These are phyloP conservation scores for Pseudopyrenochaeta lycopersici DNA, from an alignment of 2,329 filamentous ascomycete genomes.

Conservation along the genomic window DNA sequence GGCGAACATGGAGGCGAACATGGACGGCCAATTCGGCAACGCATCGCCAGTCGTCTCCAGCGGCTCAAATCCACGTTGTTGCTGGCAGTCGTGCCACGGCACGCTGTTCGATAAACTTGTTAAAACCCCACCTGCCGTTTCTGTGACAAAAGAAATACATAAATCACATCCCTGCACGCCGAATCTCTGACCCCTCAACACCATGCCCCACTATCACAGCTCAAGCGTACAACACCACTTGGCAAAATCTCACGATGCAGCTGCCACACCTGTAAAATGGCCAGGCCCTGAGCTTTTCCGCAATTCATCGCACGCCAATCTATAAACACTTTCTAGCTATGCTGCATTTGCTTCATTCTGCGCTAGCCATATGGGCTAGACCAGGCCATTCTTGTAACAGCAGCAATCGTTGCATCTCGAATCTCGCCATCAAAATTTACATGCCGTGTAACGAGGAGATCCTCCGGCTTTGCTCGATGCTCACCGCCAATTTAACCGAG, in stretches of 20 bases:
- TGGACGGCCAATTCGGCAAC: background rate
- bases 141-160: constrained; percentile 22
- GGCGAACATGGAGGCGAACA: background rate
- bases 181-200: constrained; percentile 39
- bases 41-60: background rate
- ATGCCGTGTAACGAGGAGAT: constrained; percentile 21
- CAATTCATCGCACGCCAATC: background rate
- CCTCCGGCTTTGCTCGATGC: constrained; percentile 32
- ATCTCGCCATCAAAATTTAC: background rate
- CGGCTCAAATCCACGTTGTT: background rate
- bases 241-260: constrained; percentile 22
- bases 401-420: background rate
- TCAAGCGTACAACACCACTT: constrained; percentile 12
- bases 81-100: too few species aligned
- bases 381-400: background rate
- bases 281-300: background rate
- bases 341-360: background rate
- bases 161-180: constrained; percentile 29
- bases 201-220: constrained; percentile 26
- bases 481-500: constrained; percentile 31
- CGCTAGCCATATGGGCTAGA: background rate
- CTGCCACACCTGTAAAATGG: constrained; percentile 1
- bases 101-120: background rate
- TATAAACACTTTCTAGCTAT: background rate
- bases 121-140: constrained; percentile 41